Base-by-base conservation (phyloP, 2,329 filamentous ascomycete genomes). In the Colletotrichum truncatum region DNA sequence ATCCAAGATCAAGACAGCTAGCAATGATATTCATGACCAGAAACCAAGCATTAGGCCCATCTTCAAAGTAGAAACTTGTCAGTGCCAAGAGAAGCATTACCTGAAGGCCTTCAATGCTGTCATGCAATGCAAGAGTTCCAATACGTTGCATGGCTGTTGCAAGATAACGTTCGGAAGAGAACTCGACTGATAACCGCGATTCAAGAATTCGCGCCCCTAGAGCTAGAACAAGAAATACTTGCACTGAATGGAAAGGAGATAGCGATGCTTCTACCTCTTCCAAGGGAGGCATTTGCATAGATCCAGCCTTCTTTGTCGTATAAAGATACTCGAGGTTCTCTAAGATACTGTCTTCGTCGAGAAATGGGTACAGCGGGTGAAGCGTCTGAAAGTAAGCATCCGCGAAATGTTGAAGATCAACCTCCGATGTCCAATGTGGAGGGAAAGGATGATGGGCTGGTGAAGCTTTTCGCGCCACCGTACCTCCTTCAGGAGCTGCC, bases 11-110 rank as follows among this genome's bases (percentile, higher is more conserved):
- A 4, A 86, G 72, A 1, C 84, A 72, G 0, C 80, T 76, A 1
- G 84, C 83, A 10, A 86, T 74, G 48, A 83, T 85, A 64, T 86
- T 84, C 62, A 86, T 86, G 53, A 85, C 85, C 1, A 86, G 72
- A 52, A 84, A 83, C 84, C 84, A 87, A 2, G 84, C 75, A 59
- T 84, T 86, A 4, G 86, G 70, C 0, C 78, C 73, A 43, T 82
- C 79, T 2, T 78, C 81, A 0, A 83, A 81, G 62, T 80, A 85
- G 36, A 85, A 80, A 6, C 86, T 75, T 0, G 83, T 81, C 52
- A 85, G 85, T 0, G 86, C 75, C 39, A 84, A 72, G 3, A 84
- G 70, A 0, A 84, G 64, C 1, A 83, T 67, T 61, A 85, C 84
- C 46, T 87, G 84, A 0, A 85, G 70, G 0, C 84, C 83, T 14